Conservation (phyloP, 2,329 filamentous ascomycete genomes). For the Penicillium sclerotigenum region DNA sequence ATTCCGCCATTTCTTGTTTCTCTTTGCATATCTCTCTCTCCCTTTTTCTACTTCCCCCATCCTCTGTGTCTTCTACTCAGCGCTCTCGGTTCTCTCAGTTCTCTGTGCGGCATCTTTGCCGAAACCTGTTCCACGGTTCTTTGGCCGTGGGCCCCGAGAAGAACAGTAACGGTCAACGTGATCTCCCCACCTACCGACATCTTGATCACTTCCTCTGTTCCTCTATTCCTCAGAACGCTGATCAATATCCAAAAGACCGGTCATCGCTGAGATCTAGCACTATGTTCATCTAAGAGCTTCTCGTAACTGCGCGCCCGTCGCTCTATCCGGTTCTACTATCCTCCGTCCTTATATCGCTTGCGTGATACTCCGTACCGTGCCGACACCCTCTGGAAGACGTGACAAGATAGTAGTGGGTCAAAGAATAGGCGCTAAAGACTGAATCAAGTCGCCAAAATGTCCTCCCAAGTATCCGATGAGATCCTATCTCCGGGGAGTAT, state of each 20-base stretch:
- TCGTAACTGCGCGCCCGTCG: slow-evolving; percentile 2
- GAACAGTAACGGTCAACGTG: slow-evolving; percentile 8
- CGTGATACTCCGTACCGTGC: background rate
- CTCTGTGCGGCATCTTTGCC: slow-evolving; percentile 1
- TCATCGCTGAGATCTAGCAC: background rate
- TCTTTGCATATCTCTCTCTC: background rate
- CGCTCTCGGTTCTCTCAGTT: slow-evolving; percentile 7
- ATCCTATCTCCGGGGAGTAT: slow-evolving; percentile 31
- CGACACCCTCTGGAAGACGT: background rate
- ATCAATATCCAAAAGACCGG: background rate
- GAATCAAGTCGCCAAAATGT: slow-evolving; percentile 25
- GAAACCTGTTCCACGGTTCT: slow-evolving; percentile 19
- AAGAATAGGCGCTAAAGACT: background rate
- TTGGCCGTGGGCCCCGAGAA: slow-evolving; percentile 11
- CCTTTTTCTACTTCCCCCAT: background rate
- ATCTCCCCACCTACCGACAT: slow-evolving; percentile 3
- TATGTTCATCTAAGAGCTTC: slow-evolving; percentile 7
- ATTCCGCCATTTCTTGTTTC: slow-evolving; percentile 9
- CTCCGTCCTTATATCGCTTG: background rate
- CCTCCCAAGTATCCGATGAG: slow-evolving; percentile 29
- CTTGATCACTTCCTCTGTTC: background rate
- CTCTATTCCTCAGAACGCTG: background rate
- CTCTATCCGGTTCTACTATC: background rate
- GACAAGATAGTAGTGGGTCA: background rate
- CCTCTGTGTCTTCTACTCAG: background rate